A percentile compares a stretch with the other conserved stretches of the same genome.
phyloP scores from a whole-genome alignment of 2,329 filamentous ascomycete species.

The Chaetomium strumarium region DNA sequence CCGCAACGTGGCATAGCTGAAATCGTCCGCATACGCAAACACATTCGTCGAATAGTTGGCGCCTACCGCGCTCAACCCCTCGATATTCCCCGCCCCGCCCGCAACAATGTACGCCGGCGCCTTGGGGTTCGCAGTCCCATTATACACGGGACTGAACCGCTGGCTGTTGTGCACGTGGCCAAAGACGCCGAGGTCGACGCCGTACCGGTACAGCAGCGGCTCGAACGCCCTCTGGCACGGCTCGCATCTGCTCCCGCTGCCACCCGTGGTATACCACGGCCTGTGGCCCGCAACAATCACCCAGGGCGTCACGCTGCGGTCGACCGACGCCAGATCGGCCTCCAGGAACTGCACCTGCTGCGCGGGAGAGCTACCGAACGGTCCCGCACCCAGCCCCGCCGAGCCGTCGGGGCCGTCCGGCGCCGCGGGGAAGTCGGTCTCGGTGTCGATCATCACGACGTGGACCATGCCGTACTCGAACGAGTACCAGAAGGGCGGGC shows the following conservation, averaged over 20 bases:
- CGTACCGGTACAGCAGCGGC: neutral
- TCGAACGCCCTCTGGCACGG: neutral
- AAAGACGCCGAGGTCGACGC: neutral
- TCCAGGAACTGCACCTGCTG: neutral
- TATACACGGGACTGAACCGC: neutral
- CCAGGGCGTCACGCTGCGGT: neutral
- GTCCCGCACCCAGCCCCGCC: neutral
- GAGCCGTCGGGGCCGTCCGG: conserved; percentile 32
- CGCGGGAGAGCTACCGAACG: neutral
- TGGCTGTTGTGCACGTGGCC: neutral
- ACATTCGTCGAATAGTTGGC: neutral
- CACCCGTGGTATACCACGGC: neutral
- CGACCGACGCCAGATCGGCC: neutral
- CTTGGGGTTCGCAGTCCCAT: neutral
- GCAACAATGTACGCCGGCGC: neutral
- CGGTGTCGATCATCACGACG: conserved; percentile 49
- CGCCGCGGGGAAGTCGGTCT: conserved; percentile 49
- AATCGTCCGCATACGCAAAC: neutral
- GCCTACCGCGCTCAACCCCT: neutral
- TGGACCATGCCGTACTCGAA: conserved; percentile 56
- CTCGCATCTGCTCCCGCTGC: neutral
- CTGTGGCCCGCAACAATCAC: neutral
- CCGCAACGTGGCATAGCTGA: neutral
- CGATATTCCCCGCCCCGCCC: neutral
- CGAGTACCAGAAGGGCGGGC: conserved; percentile 49